A percentile compares a stretch with the other conserved stretches of the same genome.
These are phyloP conservation scores for Eucalyptus globulus DNA, from an alignment of 345 rosid species.

Conservation along the genomic window DNA sequence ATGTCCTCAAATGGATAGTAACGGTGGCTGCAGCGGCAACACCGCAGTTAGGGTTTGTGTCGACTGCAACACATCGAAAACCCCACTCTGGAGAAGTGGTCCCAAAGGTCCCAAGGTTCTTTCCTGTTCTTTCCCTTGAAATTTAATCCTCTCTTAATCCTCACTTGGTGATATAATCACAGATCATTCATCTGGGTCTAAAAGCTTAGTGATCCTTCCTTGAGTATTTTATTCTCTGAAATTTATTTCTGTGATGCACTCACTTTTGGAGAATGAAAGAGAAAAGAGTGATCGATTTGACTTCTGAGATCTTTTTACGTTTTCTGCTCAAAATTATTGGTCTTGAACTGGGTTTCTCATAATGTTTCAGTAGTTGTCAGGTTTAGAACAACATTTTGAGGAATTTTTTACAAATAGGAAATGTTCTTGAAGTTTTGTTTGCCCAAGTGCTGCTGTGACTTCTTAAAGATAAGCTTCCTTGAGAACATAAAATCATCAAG, in stretches of 20 bases:
- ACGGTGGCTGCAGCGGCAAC: not conserved
- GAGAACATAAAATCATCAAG: not conserved
- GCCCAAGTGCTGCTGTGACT: not conserved
- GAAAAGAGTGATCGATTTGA: not conserved
- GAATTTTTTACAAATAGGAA: not conserved
- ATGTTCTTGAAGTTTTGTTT: not conserved
- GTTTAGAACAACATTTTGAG: not conserved
- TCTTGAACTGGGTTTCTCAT: not conserved
- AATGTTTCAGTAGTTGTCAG: not conserved
- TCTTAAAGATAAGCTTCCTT: not conserved
- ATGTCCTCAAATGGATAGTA: not conserved
- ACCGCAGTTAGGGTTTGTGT: constrained; percentile 54
- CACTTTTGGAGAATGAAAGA: not conserved
- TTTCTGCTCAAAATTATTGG: not conserved
- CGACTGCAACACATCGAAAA: constrained; percentile 87
- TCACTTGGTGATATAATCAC: not conserved
- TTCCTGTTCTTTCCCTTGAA: not conserved
- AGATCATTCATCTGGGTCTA: not conserved
- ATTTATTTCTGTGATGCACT: not conserved
- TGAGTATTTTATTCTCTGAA: not conserved
- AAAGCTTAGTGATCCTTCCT: not conserved
- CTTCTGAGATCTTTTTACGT: not conserved
- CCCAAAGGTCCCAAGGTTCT: constrained; percentile 91
- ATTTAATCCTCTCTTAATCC: not conserved
- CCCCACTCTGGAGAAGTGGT: constrained; percentile 98